phyloP scores from a whole-genome alignment of 768 basidiomycete species.

The Tulasnella sp. region DNA sequence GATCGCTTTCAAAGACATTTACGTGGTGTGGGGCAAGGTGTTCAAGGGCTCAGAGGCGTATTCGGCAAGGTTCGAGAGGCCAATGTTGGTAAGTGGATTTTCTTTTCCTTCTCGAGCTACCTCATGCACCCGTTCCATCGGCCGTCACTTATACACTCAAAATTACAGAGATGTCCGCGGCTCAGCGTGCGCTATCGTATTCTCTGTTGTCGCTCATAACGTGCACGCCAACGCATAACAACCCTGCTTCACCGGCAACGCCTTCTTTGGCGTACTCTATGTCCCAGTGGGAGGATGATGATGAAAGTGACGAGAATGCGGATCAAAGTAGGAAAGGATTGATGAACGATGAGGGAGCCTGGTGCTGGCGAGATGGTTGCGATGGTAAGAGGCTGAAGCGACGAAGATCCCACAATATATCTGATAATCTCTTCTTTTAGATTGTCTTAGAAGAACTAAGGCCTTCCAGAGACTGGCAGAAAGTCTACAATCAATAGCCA shows the following conservation, averaged over 20 bases:
- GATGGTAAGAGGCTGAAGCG: constrained; percentile 35
- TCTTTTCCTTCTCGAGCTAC: neutral
- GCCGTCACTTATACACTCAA: neutral
- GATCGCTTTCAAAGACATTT: constrained; percentile 58
- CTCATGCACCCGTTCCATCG: too few relatives aligned
- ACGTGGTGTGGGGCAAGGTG: constrained; percentile 54
- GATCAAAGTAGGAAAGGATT: constrained; percentile 39
- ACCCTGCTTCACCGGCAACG: constrained; percentile 31
- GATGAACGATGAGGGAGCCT: constrained; percentile 61
- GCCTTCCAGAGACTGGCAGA: constrained; percentile 68
- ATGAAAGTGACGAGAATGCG: constrained; percentile 33
- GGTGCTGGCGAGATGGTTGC: constrained; percentile 81
- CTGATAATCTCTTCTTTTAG: constrained; percentile 28
- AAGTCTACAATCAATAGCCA: constrained; percentile 60
- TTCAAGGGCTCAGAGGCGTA: constrained; percentile 52
- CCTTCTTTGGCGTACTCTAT: neutral
- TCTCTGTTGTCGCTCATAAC: constrained; percentile 67
- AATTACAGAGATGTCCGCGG: constrained; percentile 62
- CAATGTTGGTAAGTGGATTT: constrained; percentile 43
- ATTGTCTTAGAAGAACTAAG: constrained; percentile 68
- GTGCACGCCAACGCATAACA: constrained; percentile 43
- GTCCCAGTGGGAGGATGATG: constrained; percentile 29
- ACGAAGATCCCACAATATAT: neutral
- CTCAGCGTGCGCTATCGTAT: constrained; percentile 62
- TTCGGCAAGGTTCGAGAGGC: constrained; percentile 56